These are phyloP conservation scores for Hypoxylon sp. DNA, from an alignment of 2,329 filamentous ascomycete genomes.

Conservation along the genomic window DNA sequence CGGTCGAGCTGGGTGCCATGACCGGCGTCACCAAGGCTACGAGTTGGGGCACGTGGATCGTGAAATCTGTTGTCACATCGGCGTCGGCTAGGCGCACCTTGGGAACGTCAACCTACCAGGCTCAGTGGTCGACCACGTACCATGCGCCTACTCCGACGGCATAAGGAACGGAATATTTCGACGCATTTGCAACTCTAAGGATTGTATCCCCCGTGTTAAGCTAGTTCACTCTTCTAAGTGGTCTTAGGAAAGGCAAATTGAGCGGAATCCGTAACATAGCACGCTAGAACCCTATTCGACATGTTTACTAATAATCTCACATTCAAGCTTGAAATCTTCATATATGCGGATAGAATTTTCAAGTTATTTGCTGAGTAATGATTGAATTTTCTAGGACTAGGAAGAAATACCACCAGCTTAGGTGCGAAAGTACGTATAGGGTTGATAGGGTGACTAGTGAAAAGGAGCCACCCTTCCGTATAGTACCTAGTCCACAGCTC, in stretches of 20 bases:
- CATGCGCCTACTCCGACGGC: slow-evolving; percentile 30
- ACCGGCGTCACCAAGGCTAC: slow-evolving; percentile 25
- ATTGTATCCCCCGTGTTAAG: neutral
- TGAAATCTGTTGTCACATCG: slow-evolving; percentile 32
- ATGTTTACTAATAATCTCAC: neutral
- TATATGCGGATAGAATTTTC: neutral
- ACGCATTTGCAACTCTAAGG: too few species aligned
- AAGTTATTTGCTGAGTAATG: neutral
- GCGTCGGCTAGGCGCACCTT: slow-evolving; percentile 19
- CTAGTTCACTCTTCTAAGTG: neutral
- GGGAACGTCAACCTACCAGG: slow-evolving; percentile 26
- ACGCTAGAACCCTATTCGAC: neutral
- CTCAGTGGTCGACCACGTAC: slow-evolving; percentile 32
- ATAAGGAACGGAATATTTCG: neutral
- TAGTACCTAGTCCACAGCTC: too few species aligned
- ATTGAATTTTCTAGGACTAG: too few species aligned
- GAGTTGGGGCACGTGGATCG: slow-evolving; percentile 34
- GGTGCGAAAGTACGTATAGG: too few species aligned
- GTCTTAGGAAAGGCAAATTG: neutral
- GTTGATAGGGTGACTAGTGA: too few species aligned
- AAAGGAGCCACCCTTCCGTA: too few species aligned
- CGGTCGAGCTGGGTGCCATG: slow-evolving; percentile 30
- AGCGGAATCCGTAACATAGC: neutral
- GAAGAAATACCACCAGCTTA: too few species aligned
- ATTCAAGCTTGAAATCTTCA: neutral